These are phyloP conservation scores for Glycine latifolia DNA, from an alignment of 306 rosid genomes.

Conservation along the genomic window DNA sequence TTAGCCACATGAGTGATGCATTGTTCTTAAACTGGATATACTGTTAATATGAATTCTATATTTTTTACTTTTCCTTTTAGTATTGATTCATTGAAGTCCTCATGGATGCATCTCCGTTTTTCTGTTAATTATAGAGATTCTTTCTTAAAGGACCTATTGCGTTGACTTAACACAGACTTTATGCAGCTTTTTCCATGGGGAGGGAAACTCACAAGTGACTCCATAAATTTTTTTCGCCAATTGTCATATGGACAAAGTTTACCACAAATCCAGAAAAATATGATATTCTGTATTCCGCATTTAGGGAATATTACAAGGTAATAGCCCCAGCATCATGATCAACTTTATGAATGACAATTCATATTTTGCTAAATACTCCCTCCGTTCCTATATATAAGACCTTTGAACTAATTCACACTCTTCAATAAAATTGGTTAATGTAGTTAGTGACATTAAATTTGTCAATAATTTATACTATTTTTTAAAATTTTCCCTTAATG, in stretches of 20 bases:
- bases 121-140: slow-evolving; percentile 31
- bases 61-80: neutral
- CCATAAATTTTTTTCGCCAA: slow-evolving; percentile 86
- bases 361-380: neutral
- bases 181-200: slow-evolving; percentile 99
- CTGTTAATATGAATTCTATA: neutral
- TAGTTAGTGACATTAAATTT: no score
- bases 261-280: slow-evolving; percentile 63
- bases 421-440: no score
- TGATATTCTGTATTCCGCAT: slow-evolving; percentile 74
- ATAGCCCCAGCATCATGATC: slow-evolving; percentile 6
- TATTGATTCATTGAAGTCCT: slow-evolving; percentile 26
- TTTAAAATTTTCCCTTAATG: no score
- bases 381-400: no score
- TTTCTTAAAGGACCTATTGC: slow-evolving; percentile 49
- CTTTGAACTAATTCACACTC: no score
- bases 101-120: neutral
- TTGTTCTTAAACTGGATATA: slow-evolving; percentile 21
- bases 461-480: no score
- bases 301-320: slow-evolving; percentile 92
- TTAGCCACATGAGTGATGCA: slow-evolving; percentile 8
- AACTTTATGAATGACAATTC: neutral
- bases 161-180: slow-evolving; percentile 69
- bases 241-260: slow-evolving; percentile 95
- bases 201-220: slow-evolving; percentile 94